Base-by-base conservation (phyloP, 2,329 filamentous ascomycete species). In the Fusarium scirpi region DNA sequence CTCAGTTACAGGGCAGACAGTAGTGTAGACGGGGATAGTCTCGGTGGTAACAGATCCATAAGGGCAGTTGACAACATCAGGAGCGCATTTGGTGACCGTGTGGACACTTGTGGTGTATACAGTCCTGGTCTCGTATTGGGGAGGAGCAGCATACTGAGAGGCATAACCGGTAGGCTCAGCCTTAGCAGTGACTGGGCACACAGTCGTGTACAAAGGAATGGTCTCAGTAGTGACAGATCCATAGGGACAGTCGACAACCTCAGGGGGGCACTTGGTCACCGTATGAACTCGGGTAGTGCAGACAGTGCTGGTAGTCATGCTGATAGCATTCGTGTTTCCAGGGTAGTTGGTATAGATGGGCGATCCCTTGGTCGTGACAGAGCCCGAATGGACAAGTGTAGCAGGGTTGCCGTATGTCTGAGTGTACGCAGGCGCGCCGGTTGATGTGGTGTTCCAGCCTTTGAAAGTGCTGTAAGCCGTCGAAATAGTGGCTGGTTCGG, bases 1-100 rank as follows among this genome's bases (percentile, higher is more conserved):
- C 55, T 70, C 64, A 9, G 58, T 70, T 40, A 66, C 65, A 20
- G 63, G 55, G 24, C 57, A 70, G 44, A 70, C 38, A 4, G 68
- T 70, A 32, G 64, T 70, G 52, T 69, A 70, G 30, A 70, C 48
- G 18, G 69, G 69, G 41, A 72, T 59, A 41, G 79, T 76, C 63
- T 78, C 73, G 11, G 79, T 79, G 30, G 72, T 77, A 59, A 78
- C 74, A 30, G 77, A 68, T 53, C 78, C 77, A 58, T 77, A 77
- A 32, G 78, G 78, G 76, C 87, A 89, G 85, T 87, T 76, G 72
- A 81, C 82, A 69, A 86, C 83, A 65, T 79, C 81, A 45, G 85
- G 81, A 58, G 81, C 82, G 78, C 86, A 89, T 41, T 83, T 85
- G 76, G 85, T 87, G 79, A 88, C 80, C 76, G 85, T 87, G 69